Conservation (phyloP, 139 green algal species). For the Pseudopediastrum boryanum region DNA sequence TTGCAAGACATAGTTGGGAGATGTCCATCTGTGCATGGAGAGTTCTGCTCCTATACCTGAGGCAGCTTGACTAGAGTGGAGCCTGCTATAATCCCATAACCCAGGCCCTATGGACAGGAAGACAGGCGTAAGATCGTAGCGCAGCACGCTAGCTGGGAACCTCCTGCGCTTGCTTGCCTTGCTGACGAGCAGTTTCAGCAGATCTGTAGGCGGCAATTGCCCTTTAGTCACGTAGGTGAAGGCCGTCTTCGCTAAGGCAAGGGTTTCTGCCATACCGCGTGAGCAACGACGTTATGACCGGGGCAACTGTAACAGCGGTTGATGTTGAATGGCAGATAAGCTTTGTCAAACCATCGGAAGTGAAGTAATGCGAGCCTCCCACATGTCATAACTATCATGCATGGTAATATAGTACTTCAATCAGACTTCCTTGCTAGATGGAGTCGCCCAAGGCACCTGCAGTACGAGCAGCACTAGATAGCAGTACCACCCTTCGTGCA, state of each 20-base stretch:
- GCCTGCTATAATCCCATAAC: constrained; percentile 71
- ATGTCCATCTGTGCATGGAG: neutral
- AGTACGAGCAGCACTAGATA: too few relatives aligned
- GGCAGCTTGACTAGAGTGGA: constrained; percentile 81
- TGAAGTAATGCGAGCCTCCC: neutral
- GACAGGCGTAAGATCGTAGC: neutral
- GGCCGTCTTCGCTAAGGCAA: neutral
- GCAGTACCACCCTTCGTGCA: too few relatives aligned
- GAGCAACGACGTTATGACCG: too few relatives aligned
- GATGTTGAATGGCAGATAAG: neutral
- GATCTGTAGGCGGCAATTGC: neutral
- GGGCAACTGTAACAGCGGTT: neutral
- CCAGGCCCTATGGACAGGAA: constrained; percentile 57
- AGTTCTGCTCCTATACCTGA: constrained; percentile 55
- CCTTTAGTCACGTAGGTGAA: neutral
- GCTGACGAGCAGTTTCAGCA: constrained; percentile 18
- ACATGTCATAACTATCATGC: neutral
- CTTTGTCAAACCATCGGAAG: neutral
- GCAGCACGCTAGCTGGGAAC: neutral
- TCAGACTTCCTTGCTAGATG: too few relatives aligned
- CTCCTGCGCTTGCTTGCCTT: constrained; percentile 5
- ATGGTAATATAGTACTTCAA: constrained; percentile 15
- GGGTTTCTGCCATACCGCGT: neutral
- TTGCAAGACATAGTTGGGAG: neutral
- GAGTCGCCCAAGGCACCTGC: too few relatives aligned